Conservation (phyloP, 2,329 filamentous ascomycete genomes). For the Arthrobotrys sinensis region DNA sequence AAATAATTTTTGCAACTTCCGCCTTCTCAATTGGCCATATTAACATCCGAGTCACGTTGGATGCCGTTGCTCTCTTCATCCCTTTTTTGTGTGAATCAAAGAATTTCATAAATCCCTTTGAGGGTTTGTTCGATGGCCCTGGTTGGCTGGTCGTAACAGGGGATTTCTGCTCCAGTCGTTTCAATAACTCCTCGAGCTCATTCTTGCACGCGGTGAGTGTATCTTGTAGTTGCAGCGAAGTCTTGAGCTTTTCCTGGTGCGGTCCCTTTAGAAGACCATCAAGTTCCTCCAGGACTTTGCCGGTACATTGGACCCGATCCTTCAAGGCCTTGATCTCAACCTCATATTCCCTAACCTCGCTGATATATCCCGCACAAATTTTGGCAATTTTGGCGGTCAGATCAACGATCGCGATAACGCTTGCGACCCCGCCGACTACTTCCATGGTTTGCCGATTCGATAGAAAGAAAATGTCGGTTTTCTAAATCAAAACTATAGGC, state of each 20-base stretch:
- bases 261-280: conserved; percentile 15
- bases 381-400: conserved; percentile 21
- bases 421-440: conserved; percentile 24
- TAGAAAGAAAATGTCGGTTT: too few relatives aligned
- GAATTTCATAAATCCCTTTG: not conserved
- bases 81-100: not conserved
- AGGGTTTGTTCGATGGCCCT: not conserved
- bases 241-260: conserved; percentile 15
- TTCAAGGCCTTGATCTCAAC: conserved; percentile 9
- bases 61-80: not conserved
- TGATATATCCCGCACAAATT: conserved; percentile 24
- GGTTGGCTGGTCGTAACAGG: not conserved
- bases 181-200: conserved; percentile 4
- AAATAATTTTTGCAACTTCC: not conserved
- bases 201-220: conserved; percentile 2
- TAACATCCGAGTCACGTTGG: not conserved
- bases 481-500: too few relatives aligned
- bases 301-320: not conserved
- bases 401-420: conserved; percentile 26
- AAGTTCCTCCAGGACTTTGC: conserved; percentile 6
- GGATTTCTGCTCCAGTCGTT: not conserved
- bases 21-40: conserved; percentile 20
- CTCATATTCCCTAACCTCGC: conserved; percentile 1
- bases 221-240: conserved; percentile 4
- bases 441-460: conserved; percentile 7